Conservation (phyloP, 2,329 filamentous ascomycete genomes). For the Exserohilum rostratum region DNA sequence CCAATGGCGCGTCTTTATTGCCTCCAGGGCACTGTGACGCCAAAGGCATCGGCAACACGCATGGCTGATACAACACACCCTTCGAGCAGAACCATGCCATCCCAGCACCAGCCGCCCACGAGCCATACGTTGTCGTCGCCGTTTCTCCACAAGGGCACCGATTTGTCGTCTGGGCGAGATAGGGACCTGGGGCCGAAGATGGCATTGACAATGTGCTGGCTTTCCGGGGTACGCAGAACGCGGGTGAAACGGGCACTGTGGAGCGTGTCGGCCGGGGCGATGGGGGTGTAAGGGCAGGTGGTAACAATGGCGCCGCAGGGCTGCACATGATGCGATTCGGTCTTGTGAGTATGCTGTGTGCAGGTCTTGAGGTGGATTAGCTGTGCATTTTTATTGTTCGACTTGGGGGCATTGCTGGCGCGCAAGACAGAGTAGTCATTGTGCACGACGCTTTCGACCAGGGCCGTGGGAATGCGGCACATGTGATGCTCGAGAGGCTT, state of each 20-base stretch:
- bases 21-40: conserved; percentile 51
- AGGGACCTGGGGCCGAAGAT: conserved; percentile 48
- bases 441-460: conserved; percentile 58
- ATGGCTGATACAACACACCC: conserved; percentile 66
- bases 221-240: conserved; percentile 58
- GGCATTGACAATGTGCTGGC: conserved; percentile 55
- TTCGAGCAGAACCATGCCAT: conserved; percentile 67
- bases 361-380: conserved; percentile 45
- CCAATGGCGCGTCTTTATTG: not conserved
- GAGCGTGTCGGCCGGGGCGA: conserved; percentile 51
- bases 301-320: conserved; percentile 60
- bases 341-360: conserved; percentile 40
- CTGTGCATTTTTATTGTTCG: conserved; percentile 24
- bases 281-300: conserved; percentile 55
- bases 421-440: conserved; percentile 37
- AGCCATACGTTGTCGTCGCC: conserved; percentile 62
- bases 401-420: not conserved
- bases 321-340: conserved; percentile 61
- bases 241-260: conserved; percentile 58
- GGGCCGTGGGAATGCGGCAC: conserved; percentile 55
- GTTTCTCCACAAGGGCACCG: conserved; percentile 55
- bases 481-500: conserved; percentile 50
- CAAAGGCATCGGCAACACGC: conserved; percentile 60
- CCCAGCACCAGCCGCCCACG: conserved; percentile 68
- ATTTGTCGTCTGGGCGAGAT: conserved; percentile 22